A percentile compares a stretch with the other conserved stretches of the same genome.
These are phyloP conservation scores for Bruguiera parviflora DNA, from an alignment of 345 rosid genomes.

Conservation along the genomic window DNA sequence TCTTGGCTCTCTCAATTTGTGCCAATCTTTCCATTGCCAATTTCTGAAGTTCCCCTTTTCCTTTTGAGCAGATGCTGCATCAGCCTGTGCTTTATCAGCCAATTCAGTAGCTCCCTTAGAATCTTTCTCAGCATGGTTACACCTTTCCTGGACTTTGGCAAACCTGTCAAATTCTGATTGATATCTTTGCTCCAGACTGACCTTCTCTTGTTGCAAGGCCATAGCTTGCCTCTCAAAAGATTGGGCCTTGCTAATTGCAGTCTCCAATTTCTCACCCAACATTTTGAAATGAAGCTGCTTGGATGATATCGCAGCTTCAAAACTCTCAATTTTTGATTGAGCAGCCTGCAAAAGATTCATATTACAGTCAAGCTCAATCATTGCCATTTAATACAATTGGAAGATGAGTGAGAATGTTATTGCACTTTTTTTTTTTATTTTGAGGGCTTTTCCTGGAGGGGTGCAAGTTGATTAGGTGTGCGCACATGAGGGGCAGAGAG, in stretches of 20 bases:
- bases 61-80: constrained; percentile 73
- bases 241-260: constrained; percentile 62
- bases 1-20: constrained; percentile 72
- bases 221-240: constrained; percentile 76
- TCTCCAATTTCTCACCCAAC: constrained; percentile 60
- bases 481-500: too few relatives aligned
- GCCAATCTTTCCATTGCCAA: constrained; percentile 89
- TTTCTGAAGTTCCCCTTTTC: constrained; percentile 79
- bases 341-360: constrained; percentile 65
- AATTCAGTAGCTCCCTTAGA: constrained; percentile 81
- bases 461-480: too few relatives aligned
- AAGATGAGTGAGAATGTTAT: not conserved
- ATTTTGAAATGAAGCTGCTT: constrained; percentile 55
- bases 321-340: constrained; percentile 73
- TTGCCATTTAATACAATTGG: not conserved
- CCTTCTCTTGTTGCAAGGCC: constrained; percentile 82
- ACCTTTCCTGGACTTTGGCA: constrained; percentile 80
- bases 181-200: constrained; percentile 77
- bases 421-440: too few relatives aligned
- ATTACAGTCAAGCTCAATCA: constrained; percentile 13
- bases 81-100: constrained; percentile 84
- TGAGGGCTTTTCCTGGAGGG: too few relatives aligned
- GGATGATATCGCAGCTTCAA: constrained; percentile 60
- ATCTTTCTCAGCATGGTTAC: constrained; percentile 76
- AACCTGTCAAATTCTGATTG: constrained; percentile 73